Evolutionary conservation across 2,329 filamentous ascomycete species (phyloP).

Genomic region (Mycosphaerella arachidis): DNA sequence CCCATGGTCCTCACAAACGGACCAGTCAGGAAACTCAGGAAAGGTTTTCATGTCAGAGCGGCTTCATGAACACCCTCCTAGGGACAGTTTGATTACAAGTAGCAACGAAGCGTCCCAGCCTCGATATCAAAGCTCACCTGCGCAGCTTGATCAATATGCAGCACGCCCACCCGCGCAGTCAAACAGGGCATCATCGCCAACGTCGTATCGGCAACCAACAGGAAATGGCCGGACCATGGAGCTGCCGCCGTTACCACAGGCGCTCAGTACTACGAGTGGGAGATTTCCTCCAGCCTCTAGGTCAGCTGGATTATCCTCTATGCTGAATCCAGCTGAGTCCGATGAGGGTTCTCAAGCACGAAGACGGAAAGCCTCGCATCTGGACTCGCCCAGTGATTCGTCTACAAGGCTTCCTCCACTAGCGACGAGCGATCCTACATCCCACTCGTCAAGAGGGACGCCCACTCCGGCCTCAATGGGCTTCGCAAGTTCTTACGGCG

Average conservation of each 20-base stretch:
- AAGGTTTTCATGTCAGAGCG: slow-evolving; percentile 36
- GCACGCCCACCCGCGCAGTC: slow-evolving; percentile 6
- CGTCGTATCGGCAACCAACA: slow-evolving; percentile 11
- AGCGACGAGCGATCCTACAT: slow-evolving; percentile 7
- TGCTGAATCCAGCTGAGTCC: slow-evolving; percentile 41
- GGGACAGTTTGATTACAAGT: slow-evolving; percentile 20
- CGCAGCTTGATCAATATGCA: slow-evolving; percentile 11
- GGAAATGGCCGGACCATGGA: slow-evolving; percentile 24
- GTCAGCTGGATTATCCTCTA: slow-evolving; percentile 42
- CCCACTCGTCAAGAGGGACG: slow-evolving; percentile 15
- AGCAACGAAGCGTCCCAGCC: slow-evolving; percentile 12
- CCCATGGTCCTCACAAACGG: slow-evolving; percentile 30
- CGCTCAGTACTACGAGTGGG: slow-evolving; percentile 14
- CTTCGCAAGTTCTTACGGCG: slow-evolving; percentile 6
- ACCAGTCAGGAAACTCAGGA: slow-evolving; percentile 25
- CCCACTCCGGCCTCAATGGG: slow-evolving; percentile 22
- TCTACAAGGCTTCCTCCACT: slow-evolving; percentile 34
- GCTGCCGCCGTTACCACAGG: slow-evolving; percentile 29
- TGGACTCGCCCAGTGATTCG: slow-evolving; percentile 40
- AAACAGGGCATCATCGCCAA: slow-evolving; percentile 12
- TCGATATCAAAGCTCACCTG: background rate
- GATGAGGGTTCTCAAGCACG: slow-evolving; percentile 33
- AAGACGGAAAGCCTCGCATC: slow-evolving; percentile 41
- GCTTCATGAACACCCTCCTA: slow-evolving; percentile 21
- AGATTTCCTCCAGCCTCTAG: slow-evolving; percentile 29